These are phyloP conservation scores for Scleroderma bovista DNA, from an alignment of 768 basidiomycete species.

Conservation along the genomic window DNA sequence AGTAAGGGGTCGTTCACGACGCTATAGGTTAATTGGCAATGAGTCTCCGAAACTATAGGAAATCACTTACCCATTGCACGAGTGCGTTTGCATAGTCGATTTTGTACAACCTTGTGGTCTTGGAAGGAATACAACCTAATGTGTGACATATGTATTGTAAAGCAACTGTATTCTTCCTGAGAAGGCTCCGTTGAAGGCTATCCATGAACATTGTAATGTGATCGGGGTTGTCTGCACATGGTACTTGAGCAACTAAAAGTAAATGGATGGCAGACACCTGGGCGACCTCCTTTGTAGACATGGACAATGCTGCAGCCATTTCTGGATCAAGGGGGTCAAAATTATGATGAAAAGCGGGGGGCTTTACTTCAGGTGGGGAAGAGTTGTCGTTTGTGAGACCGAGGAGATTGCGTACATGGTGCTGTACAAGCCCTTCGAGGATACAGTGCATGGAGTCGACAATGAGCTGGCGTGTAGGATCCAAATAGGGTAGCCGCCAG, in stretches of 20 bases:
- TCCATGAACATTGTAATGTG: background rate
- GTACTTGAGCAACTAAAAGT: background rate
- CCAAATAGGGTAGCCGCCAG: slow-evolving; percentile 23
- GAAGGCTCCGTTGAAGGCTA: background rate
- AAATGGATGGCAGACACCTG: slow-evolving; percentile 7
- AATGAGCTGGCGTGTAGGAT: slow-evolving; percentile 13
- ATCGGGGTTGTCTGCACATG: background rate
- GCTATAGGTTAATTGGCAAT: background rate
- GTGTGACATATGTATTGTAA: background rate
- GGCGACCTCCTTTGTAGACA: background rate
- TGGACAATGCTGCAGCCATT: background rate
- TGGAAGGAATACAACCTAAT: background rate
- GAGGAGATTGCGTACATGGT: slow-evolving; percentile 1
- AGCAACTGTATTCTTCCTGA: slow-evolving; percentile 3
- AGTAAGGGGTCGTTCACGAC: background rate
- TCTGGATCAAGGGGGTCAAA: background rate
- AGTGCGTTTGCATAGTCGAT: background rate
- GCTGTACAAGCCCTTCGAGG: slow-evolving; percentile 8
- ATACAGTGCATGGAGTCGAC: slow-evolving; percentile 26
- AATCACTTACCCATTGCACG: background rate
- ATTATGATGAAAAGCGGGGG: slow-evolving; percentile 1
- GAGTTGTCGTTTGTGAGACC: slow-evolving; percentile 2
- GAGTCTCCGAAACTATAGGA: background rate
- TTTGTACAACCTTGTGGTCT: background rate
- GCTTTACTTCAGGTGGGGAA: background rate